A percentile compares a stretch with the other conserved stretches of the same genome.
Evolutionary conservation across 1,284 basidiomycete species (phyloP).

Genomic region (Peniophora sp.): DNA sequence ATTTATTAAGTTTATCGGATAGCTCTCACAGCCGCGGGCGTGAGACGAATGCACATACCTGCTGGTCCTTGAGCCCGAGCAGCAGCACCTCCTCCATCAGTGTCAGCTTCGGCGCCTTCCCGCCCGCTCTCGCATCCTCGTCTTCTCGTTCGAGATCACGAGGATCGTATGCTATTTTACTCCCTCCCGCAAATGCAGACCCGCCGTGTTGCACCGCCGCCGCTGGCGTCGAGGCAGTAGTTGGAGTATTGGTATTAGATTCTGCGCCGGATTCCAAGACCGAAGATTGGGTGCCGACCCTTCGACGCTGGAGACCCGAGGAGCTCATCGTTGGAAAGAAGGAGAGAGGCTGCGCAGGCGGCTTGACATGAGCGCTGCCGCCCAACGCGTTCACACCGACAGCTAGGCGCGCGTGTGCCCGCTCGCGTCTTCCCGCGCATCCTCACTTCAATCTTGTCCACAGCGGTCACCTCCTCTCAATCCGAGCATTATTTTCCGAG

Average conservation of each 20-base stretch:
- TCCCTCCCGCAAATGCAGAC: slow-evolving; percentile 75
- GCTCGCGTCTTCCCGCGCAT: too few species aligned
- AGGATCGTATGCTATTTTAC: slow-evolving; percentile 90
- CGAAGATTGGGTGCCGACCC: slow-evolving; percentile 28
- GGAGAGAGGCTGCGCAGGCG: too few species aligned
- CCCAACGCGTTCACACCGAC: too few species aligned
- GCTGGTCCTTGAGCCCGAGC: slow-evolving; percentile 86
- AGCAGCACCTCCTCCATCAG: slow-evolving; percentile 96
- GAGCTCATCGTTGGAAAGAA: slow-evolving; percentile 5
- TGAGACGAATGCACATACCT: slow-evolving; percentile 39
- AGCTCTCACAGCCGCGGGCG: neutral
- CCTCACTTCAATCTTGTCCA: too few species aligned
- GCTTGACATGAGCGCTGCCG: too few species aligned
- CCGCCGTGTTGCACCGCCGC: slow-evolving; percentile 42
- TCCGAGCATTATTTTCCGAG: too few species aligned
- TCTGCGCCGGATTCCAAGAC: slow-evolving; percentile 24
- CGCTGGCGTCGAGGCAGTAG: slow-evolving; percentile 10
- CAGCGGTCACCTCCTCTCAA: too few species aligned
- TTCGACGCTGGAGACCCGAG: slow-evolving; percentile 39
- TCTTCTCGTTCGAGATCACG: slow-evolving; percentile 78
- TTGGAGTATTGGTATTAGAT: slow-evolving; percentile 15
- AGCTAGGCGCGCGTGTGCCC: too few species aligned
- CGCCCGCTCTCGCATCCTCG: slow-evolving; percentile 61
- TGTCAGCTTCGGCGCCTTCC: slow-evolving; percentile 80
- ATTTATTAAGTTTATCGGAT: neutral